Conservation (phyloP, 2,329 filamentous ascomycete genomes). For the Stromatinia cepivora region DNA sequence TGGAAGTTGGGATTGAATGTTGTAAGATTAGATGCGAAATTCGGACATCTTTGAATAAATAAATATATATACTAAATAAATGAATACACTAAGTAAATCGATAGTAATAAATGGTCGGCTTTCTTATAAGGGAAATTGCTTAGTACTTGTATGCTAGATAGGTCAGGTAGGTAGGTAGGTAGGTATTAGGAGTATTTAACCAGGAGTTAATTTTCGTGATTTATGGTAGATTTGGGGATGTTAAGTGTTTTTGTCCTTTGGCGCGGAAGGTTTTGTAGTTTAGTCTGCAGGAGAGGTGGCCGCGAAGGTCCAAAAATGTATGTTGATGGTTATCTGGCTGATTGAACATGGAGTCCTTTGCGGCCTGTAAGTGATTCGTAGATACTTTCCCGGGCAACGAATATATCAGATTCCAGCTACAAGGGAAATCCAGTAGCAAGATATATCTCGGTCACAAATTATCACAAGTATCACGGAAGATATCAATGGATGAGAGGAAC, state of each 20-base stretch:
- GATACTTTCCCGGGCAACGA: neutral
- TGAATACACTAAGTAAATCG: no score
- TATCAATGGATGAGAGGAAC: conserved; percentile 7
- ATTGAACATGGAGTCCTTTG: neutral
- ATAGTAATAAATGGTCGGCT: no score
- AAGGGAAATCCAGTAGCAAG: neutral
- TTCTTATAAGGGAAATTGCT: no score
- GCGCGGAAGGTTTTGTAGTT: neutral
- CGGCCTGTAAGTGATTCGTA: neutral
- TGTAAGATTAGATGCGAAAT: no score
- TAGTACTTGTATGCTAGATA: no score
- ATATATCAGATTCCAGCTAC: neutral
- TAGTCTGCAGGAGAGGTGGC: neutral
- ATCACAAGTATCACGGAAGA: neutral
- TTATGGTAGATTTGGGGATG: neutral
- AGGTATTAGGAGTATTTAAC: no score
- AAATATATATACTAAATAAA: no score
- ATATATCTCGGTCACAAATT: neutral
- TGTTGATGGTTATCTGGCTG: neutral
- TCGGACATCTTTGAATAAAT: no score
- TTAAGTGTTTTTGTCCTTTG: neutral
- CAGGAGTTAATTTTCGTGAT: no score
- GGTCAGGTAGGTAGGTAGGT: no score
- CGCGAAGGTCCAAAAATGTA: neutral
- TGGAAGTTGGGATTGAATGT: no score